Conservation (phyloP, 2,329 filamentous ascomycete species). For the Alternaria metachromatica region DNA sequence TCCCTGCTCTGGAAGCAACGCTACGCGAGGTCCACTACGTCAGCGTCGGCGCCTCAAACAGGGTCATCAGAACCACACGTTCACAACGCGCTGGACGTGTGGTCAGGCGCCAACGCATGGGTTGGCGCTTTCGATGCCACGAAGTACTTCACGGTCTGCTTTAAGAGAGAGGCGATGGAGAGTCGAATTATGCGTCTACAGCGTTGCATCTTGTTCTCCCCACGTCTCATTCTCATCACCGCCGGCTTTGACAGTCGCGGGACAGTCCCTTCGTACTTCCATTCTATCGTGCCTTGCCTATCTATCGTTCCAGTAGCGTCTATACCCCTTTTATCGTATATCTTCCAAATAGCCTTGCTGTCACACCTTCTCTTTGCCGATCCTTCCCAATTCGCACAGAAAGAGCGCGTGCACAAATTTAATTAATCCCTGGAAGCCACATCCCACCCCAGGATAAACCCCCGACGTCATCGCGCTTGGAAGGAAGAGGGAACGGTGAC, state of each 20-base stretch:
- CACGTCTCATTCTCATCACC: slow-evolving; percentile 6
- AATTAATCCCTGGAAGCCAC: slow-evolving; percentile 6
- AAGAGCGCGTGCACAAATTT: slow-evolving; percentile 4
- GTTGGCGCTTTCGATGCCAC: neutral
- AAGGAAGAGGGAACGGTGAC: neutral
- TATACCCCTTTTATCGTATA: slow-evolving; percentile 1
- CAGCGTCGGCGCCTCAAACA: slow-evolving; percentile 38
- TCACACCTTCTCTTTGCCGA: slow-evolving; percentile 1
- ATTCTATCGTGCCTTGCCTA: neutral
- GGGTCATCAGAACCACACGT: slow-evolving; percentile 21
- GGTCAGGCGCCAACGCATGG: slow-evolving; percentile 19
- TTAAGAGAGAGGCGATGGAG: slow-evolving; percentile 10
- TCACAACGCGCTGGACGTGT: neutral
- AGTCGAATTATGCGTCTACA: neutral
- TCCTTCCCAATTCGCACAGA: slow-evolving; percentile 1
- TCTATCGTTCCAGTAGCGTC: neutral
- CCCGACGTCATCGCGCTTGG: slow-evolving; percentile 8
- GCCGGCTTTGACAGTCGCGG: slow-evolving; percentile 22
- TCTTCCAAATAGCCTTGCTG: neutral
- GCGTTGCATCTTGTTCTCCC: neutral
- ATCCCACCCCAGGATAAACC: neutral
- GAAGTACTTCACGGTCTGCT: neutral
- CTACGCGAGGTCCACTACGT: slow-evolving; percentile 25
- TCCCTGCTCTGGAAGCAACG: slow-evolving; percentile 13
- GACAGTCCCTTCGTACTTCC: neutral